Evolutionary conservation across 495 filamentous ascomycete genomes (phyloP), one percentile per base, ranked within the genome.

Genomic region (Lichenothelia convexa): DNA sequence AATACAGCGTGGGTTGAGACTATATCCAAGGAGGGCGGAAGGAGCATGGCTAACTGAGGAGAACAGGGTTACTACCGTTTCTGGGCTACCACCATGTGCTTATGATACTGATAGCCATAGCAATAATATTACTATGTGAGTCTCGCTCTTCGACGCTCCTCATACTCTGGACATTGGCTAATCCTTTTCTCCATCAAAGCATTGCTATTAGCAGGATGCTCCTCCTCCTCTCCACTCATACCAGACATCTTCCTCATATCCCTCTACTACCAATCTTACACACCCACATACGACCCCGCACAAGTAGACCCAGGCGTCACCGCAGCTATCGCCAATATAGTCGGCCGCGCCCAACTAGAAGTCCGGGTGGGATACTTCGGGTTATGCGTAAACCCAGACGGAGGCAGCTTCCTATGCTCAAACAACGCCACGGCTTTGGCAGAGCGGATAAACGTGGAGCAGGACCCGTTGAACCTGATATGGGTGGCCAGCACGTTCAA

Each of bases 71-170:
- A 50, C 68, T 94, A 61, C 87, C 89, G 40, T 83, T 93, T 61
- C 73, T 99, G 42, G 89, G 91, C 43, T 99, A 95, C 59, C 89
- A 99, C 60, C 89, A 99, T 71, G 80, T 94, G 32, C 67, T 99
- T 45, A 95, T 99, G 89, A 80, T 95, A 45, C 60, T 99, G 35
- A 93, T 97, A 49, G 84, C 83, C 24, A 65, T 94, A 31, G 70
- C 86, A 1, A 93, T 97, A 51, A 89, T 97, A 58, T 62, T 97
- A 52, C 68, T 97, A 38, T 95, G 87, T 95, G 65, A 59, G 87
- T 64, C 21, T 31, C 32, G 18, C n/a, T 15, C 1, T 8, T 31
- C 16, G 31, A 20, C 18, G 18, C 17, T 34, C 18, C 31, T 15
- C 11, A 8, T 18, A 30, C 18, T 13, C 9, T 29, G 24, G 24